Percentiles rank a stretch among this genome's conserved stretches.
Conservation (phyloP, 2,329 filamentous ascomycete species). For the Dendryphion nanum region DNA sequence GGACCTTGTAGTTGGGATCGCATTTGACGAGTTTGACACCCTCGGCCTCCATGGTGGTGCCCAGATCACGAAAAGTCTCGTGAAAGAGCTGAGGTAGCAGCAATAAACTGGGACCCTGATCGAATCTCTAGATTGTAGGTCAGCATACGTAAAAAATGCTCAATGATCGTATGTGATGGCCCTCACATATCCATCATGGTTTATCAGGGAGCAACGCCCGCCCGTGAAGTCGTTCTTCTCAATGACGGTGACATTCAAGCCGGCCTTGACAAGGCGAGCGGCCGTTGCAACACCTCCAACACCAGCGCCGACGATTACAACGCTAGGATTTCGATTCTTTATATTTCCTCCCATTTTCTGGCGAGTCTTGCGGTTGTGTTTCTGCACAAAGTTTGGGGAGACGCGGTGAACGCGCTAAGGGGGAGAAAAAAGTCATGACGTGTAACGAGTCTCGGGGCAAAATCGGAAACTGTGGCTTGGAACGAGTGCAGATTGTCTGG, state of each 20-base stretch:
- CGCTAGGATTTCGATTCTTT: constrained; percentile 7
- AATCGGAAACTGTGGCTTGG: too few species aligned
- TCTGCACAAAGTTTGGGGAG: too few species aligned
- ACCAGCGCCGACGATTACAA: constrained; percentile 59
- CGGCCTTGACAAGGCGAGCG: constrained; percentile 68
- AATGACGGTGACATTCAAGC: constrained; percentile 70
- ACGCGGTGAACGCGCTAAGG: too few species aligned
- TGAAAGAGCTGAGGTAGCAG: constrained; percentile 69
- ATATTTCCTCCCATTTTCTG: too few species aligned
- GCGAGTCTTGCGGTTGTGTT: too few species aligned
- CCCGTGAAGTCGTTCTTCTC: constrained; percentile 75
- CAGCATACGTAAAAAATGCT: neutral
- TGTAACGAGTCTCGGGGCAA: too few species aligned
- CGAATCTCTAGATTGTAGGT: constrained; percentile 55
- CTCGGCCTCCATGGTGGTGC: constrained; percentile 63
- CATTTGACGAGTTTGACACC: constrained; percentile 69
- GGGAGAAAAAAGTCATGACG: too few species aligned
- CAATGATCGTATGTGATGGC: neutral
- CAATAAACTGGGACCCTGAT: constrained; percentile 73
- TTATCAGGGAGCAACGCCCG: constrained; percentile 67
- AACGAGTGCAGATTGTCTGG: too few species aligned
- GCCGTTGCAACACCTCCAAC: constrained; percentile 70
- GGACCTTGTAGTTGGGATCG: constrained; percentile 73
- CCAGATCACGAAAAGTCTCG: constrained; percentile 67
- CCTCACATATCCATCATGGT: constrained; percentile 57